Base-by-base conservation (phyloP, 208 protist genomes). In the Trypanosoma vivax region DNA sequence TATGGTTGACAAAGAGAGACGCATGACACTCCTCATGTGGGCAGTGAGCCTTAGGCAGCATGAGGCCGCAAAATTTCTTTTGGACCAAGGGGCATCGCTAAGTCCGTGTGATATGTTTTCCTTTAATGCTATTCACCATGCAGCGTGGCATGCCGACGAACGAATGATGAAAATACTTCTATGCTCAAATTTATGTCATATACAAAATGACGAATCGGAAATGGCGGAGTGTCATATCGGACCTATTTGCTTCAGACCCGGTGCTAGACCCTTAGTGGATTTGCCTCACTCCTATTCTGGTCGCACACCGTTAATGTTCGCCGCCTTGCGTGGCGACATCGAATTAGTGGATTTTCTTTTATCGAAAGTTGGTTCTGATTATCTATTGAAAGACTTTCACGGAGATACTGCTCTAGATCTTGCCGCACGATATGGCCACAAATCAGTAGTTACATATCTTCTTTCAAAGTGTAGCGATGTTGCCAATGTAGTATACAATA, bases 281-380 rank as follows among this genome's bases (percentile, higher is more conserved):
- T 40, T 77, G 3, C 75, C 65, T 0, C 84, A 92, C 56, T 27
- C 62, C 3, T 46, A 50, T n/a, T 81, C 79, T 1, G 76, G 76
- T 5, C 73, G 84, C 30, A 92, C 84, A 11, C 71, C 84, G 39
- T 59, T 92, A 50, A 84, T 92, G 84, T 63, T 92, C 40, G 84
- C 84, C 25, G 78, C 78, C 18, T 54, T 92, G 30, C 67, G 76
- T 37, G 84, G 84, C 6, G 52, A 76, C 50, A 41, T 29, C 3
- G 48, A 50, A 9, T 63, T 84, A 21, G 78, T 85, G 7, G 42
- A 56, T 23, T 80, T 89, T 60, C 52, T 92, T n/a, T 23, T 92
- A 16, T 50, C 65, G 18, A 66, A 70, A 7, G 79, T 66, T 43
- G 73, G 60, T n/a, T 74, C 80, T 19, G 64, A 76, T 52, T 38